Evolutionary conservation across 306 rosid species (phyloP), one percentile per base, ranked within the genome.

Genomic region (Vigna trinervia): DNA sequence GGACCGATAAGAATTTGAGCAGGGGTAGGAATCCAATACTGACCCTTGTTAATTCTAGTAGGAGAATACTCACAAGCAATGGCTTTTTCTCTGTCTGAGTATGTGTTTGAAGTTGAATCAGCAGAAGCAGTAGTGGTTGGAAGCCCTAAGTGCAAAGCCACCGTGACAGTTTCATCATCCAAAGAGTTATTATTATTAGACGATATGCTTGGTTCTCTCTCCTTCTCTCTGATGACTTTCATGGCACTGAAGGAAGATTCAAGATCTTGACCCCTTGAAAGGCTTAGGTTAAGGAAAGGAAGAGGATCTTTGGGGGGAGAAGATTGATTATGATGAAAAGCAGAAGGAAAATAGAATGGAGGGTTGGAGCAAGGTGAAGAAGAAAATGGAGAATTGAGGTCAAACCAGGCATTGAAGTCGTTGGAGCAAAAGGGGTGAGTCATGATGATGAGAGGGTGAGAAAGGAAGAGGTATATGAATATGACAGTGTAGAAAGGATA

Each of bases 1-100:
- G 97, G 96, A 78, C 98, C 98, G 53, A 92, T 94, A 62, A 91
- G 81, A 83, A 94, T 94, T 83, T 94, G 98, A 78, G 96, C 58
- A 6, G 98, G 97, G 12, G 97, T 90, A 48, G 98, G 98, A 90
- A 94, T 94, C 98, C 98, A 94, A 80, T 90, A 94, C 87, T 92
- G 97, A 8, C 95, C 93, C 32, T 86, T 87, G 69, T 86, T 87
- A 76, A 92, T 89, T 56, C 85, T 82, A 76, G 23, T 59, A 38
- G 90, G 71, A 22, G 86, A 77, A 74, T 63, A 81, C 50, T 84
- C 83, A 72, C 81, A 73, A 76, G 63, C 36, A 76, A 71, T 75
- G 0, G 52, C 79, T 47, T 78, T 52, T 38, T 78, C 92, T 82
- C 84, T 75, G 22, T 85, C 86, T 36, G 92, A 84, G 57, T 84